Percentiles rank a stretch among this genome's conserved stretches.
Conservation (phyloP, 1,139 yeast species). For the Scheffersomyces stambukii region DNA sequence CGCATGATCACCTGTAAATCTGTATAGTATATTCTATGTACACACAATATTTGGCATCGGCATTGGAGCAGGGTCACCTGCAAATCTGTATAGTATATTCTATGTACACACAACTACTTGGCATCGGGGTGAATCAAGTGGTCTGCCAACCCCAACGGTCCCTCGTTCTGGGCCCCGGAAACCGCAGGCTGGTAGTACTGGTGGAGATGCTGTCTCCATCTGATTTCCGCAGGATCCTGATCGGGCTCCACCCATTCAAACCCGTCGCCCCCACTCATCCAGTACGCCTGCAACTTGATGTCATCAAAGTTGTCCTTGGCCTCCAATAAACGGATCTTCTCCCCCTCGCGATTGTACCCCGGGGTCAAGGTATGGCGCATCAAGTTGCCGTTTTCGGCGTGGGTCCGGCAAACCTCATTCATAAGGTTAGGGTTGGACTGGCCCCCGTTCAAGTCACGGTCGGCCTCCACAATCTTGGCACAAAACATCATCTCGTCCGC, state of each 20-base stretch:
- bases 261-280: constrained; percentile 74
- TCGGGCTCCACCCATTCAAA: constrained; percentile 81
- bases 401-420: constrained; percentile 36
- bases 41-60: too few relatives aligned
- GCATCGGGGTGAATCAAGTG: constrained; percentile 19
- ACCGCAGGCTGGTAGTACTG: constrained; percentile 19
- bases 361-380: constrained; percentile 23
- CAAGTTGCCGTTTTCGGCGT: too few relatives aligned
- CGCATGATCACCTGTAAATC: too few relatives aligned
- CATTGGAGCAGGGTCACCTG: too few relatives aligned
- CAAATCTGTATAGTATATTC: background rate
- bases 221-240: constrained; percentile 68
- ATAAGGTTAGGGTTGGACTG: constrained; percentile 30
- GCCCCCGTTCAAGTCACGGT: constrained; percentile 44
- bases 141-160: constrained; percentile 34
- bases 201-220: constrained; percentile 45
- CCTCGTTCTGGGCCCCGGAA: constrained; percentile 11
- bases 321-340: constrained; percentile 37
- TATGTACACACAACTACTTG: too few relatives aligned
- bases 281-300: constrained; percentile 62
- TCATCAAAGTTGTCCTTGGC: constrained; percentile 48
- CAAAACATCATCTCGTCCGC: constrained; percentile 69
- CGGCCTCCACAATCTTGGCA: constrained; percentile 62
- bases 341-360: constrained; percentile 35
- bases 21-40: too few relatives aligned